Conservation (phyloP, 192 early-diverging fungal species). For the Linnemannia hyalina region DNA sequence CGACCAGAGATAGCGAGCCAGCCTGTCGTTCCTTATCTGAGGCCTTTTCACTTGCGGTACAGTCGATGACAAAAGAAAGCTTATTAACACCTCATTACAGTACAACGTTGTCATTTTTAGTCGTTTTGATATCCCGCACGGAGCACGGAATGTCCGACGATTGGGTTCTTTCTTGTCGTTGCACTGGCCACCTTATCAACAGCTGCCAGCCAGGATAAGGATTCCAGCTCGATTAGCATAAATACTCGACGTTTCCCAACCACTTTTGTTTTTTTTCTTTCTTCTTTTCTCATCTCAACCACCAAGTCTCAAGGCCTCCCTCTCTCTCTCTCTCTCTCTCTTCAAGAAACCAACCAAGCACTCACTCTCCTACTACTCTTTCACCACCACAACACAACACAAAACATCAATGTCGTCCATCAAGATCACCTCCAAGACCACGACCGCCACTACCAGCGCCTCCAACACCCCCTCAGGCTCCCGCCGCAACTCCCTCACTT, state of each 20-base stretch:
- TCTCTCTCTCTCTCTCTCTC: background rate
- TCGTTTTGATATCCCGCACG: background rate
- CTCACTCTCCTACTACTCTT: background rate
- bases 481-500: slow-evolving; percentile 21
- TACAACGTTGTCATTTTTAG: background rate
- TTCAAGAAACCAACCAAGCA: background rate
- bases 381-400: background rate
- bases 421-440: slow-evolving; percentile 33
- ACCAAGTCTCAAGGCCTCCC: background rate
- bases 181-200: slow-evolving; percentile 5
- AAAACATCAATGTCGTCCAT: slow-evolving; percentile 15
- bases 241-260: background rate
- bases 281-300: background rate
- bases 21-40: background rate
- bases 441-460: background rate
- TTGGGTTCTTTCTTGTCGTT: background rate
- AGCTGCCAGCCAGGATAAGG: background rate
- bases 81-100: background rate
- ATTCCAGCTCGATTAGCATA: background rate
- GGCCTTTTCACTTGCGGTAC: background rate
- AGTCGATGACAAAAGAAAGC: background rate
- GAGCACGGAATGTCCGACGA: background rate
- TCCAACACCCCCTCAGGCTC: slow-evolving; percentile 8
- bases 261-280: background rate
- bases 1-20: background rate